phyloP scores from a whole-genome alignment of 31 red algal species.

The Odonthalia washingtoniensis region DNA sequence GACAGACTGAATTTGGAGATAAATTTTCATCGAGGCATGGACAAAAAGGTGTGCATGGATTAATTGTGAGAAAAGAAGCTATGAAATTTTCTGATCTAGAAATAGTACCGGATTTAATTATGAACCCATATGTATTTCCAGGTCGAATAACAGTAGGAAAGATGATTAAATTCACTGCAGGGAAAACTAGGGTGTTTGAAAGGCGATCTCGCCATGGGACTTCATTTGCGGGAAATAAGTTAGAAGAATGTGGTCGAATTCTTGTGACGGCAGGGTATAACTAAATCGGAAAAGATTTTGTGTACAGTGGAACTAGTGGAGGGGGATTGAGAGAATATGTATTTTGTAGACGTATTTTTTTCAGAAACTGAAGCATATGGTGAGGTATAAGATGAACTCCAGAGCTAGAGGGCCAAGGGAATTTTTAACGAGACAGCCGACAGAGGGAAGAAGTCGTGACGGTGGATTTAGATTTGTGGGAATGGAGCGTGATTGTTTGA shows the following conservation, averaged over 20 bases:
- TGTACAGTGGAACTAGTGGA: constrained; percentile 90
- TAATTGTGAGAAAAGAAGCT: constrained; percentile 94
- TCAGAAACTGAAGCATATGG: constrained; percentile 99
- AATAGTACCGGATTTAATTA: constrained; percentile 95
- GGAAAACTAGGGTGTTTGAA: constrained; percentile 91
- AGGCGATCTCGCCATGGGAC: constrained; percentile 84
- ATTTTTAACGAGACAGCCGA: constrained; percentile 95
- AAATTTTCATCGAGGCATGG: constrained; percentile 99
- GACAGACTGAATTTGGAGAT: constrained; percentile 90
- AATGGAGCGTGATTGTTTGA: constrained; percentile 98
- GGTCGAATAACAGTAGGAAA: constrained; percentile 99
- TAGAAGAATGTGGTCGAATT: constrained; percentile 79
- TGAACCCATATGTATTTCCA: constrained; percentile 99
- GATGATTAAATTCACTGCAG: constrained; percentile 97
- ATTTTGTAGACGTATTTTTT: constrained; percentile 96
- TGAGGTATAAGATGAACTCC: constrained; percentile 95
- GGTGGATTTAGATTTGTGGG: constrained; percentile 95
- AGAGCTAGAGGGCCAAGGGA: constrained; percentile 92
- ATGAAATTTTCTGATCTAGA: constrained; percentile 93
- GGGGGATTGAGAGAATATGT: constrained; percentile 88
- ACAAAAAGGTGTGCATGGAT: constrained; percentile 95
- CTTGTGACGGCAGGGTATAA: constrained; percentile 81
- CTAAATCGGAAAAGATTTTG: constrained; percentile 94
- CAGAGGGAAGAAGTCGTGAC: constrained; percentile 93
- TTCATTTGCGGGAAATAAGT: constrained; percentile 83